Evolutionary conservation across 305 asterid species (phyloP), one percentile per base, ranked within the genome.

Genomic region (Solanum hybrid): DNA sequence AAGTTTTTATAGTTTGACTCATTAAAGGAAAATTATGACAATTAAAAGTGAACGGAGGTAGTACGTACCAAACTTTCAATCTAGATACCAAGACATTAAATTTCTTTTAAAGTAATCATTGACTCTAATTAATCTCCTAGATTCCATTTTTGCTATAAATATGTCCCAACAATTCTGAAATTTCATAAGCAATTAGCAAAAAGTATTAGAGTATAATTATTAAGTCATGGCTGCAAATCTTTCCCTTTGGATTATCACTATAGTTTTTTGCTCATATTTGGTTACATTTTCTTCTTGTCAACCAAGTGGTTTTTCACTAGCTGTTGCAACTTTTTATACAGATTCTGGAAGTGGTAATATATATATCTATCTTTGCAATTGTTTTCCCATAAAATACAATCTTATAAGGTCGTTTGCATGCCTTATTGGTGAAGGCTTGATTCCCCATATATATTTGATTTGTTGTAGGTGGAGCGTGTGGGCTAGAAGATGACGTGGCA

Each of bases 391-490:
- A 72, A 72, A 36, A n/a, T 36, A 36, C 20, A 36, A 79, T 36
- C 41, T 5, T 79, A 24, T 10, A 34, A 39, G 20, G 4, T 3
- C 14, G 11, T 36, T 73, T 1, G 1, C 10, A n/a, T n/a, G n/a
- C n/a, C 4, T 73, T 73, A 24, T 70, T 11, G 78, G 17, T 72
- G 33, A 72, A 72, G 32, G 5, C 10, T 57, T 57, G 24, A 57
- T 57, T 57, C 24, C 24, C 10, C 70, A 51, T 57, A 15, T 6
- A 57, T 51, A 57, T 61, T 61, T 2, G 6, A 9, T 70, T n/a
- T 70, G 33, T 72, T 72, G 8, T 72, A 90, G 93, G 93, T 12
- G 91, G 90, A 27, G 92, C 90, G 33, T 92, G 93, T 77, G 93
- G 93, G 61, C 89, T 90, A 29, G 89, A 81, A 81, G 33, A 89